Percentiles rank a stretch among this genome's conserved stretches.
These are phyloP conservation scores for Xylaria longipes DNA, from an alignment of 495 filamentous ascomycete genomes.

Conservation along the genomic window DNA sequence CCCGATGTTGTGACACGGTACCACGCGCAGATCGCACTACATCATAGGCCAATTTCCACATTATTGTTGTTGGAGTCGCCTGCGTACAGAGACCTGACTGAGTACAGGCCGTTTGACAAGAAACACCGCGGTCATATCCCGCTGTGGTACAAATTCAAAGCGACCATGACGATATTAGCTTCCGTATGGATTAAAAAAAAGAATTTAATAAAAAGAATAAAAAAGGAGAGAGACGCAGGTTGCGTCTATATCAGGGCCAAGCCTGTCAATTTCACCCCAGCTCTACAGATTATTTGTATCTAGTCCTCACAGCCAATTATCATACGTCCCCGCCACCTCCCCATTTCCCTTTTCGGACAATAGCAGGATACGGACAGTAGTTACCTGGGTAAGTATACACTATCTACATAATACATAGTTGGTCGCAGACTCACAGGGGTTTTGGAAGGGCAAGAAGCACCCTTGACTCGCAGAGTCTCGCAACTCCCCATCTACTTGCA, in stretches of 20 bases:
- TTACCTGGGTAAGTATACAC: neutral
- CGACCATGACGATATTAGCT: neutral
- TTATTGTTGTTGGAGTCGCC: neutral
- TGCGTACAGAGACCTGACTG: neutral
- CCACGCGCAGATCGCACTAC: constrained; percentile 10
- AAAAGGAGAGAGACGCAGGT: neutral
- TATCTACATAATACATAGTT: neutral
- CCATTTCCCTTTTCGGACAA: constrained; percentile 21
- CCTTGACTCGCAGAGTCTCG: constrained; percentile 15
- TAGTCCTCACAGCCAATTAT: constrained; percentile 8
- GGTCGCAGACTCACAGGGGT: constrained; percentile 8
- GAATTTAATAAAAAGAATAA: neutral
- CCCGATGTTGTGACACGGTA: constrained; percentile 19
- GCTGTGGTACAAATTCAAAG: neutral
- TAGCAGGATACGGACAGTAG: neutral
- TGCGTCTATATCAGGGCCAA: constrained; percentile 2
- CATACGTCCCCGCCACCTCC: neutral
- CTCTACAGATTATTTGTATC: too few species aligned
- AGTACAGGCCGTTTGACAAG: neutral
- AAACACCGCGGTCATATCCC: neutral
- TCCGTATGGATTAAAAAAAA: neutral
- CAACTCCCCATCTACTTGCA: neutral
- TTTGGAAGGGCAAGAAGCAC: constrained; percentile 9
- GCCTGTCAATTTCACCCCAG: constrained; percentile 15
- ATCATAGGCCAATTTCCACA: neutral